Evolutionary conservation across 352 stramenopile species (phyloP), one percentile per base, ranked within the genome.

Genomic region (Phytopythium litorale): DNA sequence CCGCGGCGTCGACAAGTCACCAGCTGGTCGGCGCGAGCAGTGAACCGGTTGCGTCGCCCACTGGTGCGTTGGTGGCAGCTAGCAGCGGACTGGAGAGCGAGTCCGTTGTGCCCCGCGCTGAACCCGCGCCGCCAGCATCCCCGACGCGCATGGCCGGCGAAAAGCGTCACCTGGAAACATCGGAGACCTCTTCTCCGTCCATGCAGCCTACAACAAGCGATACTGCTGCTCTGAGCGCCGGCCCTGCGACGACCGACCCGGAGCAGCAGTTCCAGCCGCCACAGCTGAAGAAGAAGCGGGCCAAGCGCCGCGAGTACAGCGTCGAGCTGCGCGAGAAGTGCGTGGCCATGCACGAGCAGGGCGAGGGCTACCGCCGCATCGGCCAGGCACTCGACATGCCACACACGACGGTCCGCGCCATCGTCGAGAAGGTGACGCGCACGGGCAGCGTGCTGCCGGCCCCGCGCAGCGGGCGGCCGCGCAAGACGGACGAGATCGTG

Each of bases 331-430:
- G 81, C 23, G 78, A 89, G 51, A 63, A 77, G 42, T 89, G 79
- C 53, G 76, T 91, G 19, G 53, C 62, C n/a, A 61, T 88, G 49
- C 76, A 88, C 30, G 59, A 37, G 19, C 56, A 82, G 64, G 82
- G 79, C 15, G 48, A 87, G 49, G 79, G 82, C 0, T 91, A 85
- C 48, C 76, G 79, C 11, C 72, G 72, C 55, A 89, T 91, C 37
- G 76, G 76, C 15, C 75, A 84, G 60, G 50, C 76, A 50, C 73
- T 91, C 19, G 70, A 73, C 35, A 89, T 88, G 79, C 79, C 79
- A 4, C 78, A 88, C 58, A 88, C 82, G 6, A 89, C 78, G 13
- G 82, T 91, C n/a, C 76, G 78, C 1, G 82, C 79, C 12, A 89
- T 91, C 59, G 75, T 88, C 46, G 71, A 87, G 56, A 91, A 87